phyloP scores from a whole-genome alignment of 2,329 filamentous ascomycete genomes.

The Clarireedia paspali region DNA sequence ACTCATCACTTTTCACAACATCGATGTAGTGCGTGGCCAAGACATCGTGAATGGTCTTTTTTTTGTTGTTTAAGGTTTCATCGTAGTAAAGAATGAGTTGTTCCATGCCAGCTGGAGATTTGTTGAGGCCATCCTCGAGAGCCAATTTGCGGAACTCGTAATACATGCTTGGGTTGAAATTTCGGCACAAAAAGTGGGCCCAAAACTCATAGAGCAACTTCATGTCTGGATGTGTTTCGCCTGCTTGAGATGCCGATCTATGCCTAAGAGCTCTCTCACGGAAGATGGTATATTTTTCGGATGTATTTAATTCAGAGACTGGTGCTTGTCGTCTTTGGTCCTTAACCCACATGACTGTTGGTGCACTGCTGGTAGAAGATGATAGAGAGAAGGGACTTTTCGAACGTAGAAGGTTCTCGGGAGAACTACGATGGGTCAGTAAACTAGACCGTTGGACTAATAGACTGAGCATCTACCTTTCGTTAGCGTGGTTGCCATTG shows the following conservation, averaged over 20 bases:
- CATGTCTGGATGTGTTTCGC: slow-evolving; percentile 47
- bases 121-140: slow-evolving; percentile 52
- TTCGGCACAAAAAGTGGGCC: slow-evolving; percentile 62
- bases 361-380: slow-evolving; percentile 19
- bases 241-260: slow-evolving; percentile 29
- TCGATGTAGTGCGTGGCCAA: slow-evolving; percentile 48
- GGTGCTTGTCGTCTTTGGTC: slow-evolving; percentile 27
- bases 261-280: slow-evolving; percentile 34
- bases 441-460: neutral
- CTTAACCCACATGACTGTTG: slow-evolving; percentile 33
- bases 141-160: slow-evolving; percentile 63
- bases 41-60: slow-evolving; percentile 40
- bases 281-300: slow-evolving; percentile 32
- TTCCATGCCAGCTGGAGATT: slow-evolving; percentile 48
- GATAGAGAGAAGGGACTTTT: slow-evolving; percentile 21
- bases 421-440: slow-evolving; percentile 18
- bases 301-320: slow-evolving; percentile 28
- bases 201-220: slow-evolving; percentile 67
- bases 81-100: slow-evolving; percentile 61
- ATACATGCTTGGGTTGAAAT: slow-evolving; percentile 72
- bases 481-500: slow-evolving; percentile 32
- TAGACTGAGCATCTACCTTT: slow-evolving; percentile 27
- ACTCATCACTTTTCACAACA: slow-evolving; percentile 41
- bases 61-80: slow-evolving; percentile 42
- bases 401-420: slow-evolving; percentile 20